phyloP scores from a whole-genome alignment of 2,329 filamentous ascomycete species.

The Scolecobasidium constrictum region DNA sequence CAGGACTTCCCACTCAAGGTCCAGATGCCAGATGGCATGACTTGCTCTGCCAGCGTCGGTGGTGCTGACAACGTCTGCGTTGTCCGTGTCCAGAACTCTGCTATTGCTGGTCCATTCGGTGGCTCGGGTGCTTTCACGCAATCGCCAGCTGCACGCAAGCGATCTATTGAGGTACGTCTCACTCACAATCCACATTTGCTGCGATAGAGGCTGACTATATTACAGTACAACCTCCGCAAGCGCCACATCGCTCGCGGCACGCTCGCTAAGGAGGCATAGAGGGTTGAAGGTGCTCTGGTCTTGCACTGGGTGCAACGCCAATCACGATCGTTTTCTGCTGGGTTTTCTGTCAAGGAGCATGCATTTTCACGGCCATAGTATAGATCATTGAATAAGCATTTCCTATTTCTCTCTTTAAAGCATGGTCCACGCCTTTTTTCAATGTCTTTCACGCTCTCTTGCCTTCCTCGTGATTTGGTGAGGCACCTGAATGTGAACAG shows the following conservation, averaged over 20 bases:
- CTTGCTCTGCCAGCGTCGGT: conserved; percentile 48
- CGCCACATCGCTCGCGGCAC: conserved; percentile 11
- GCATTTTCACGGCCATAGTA: neutral
- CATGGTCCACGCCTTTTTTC: too few species aligned
- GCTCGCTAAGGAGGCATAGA: conserved; percentile 6
- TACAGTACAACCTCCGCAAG: conserved; percentile 29
- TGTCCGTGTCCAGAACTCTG: conserved; percentile 51
- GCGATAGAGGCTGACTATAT: too few species aligned
- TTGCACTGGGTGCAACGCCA: neutral
- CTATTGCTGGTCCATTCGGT: conserved; percentile 55
- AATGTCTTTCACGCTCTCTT: neutral
- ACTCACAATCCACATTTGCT: too few species aligned
- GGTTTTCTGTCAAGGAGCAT: neutral
- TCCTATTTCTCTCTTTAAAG: too few species aligned
- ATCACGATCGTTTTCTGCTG: neutral
- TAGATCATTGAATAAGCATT: conserved; percentile 6
- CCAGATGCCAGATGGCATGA: conserved; percentile 58
- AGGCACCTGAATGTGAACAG: too few species aligned
- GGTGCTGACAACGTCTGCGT: conserved; percentile 54
- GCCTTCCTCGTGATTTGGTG: too few species aligned
- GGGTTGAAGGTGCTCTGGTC: neutral
- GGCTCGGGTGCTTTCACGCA: conserved; percentile 57
- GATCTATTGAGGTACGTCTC: conserved; percentile 48
- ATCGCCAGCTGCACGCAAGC: conserved; percentile 46
- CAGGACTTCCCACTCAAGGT: conserved; percentile 55